Evolutionary conservation across 331 rosid genomes (phyloP).

Genomic region (Malus hybrid): DNA sequence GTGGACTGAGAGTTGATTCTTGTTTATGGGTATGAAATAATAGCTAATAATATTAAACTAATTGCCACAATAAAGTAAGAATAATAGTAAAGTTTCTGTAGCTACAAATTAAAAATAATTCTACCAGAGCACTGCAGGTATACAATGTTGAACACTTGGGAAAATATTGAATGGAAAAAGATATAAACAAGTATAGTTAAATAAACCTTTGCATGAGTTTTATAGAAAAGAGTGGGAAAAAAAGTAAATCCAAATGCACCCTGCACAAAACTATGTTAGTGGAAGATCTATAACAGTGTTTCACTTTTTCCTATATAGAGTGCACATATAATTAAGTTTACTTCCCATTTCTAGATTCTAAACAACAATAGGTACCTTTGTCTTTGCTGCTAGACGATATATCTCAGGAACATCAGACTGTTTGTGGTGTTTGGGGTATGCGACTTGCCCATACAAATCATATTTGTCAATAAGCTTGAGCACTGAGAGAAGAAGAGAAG

Average conservation of each 20-base stretch:
- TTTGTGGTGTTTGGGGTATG: conserved; percentile 97
- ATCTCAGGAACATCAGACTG: conserved; percentile 94
- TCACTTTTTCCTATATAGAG: too few relatives aligned
- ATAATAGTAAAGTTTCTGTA: neutral
- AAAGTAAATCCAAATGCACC: too few relatives aligned
- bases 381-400: conserved; percentile 95
- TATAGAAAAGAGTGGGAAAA: too few relatives aligned
- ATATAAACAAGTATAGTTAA: too few relatives aligned
- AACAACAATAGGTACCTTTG: conserved; percentile 51
- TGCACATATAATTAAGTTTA: too few relatives aligned
- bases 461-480: conserved; percentile 91
- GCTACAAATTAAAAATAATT: neutral
- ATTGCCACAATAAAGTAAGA: neutral
- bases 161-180: too few relatives aligned
- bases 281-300: too few relatives aligned
- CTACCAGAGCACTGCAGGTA: neutral
- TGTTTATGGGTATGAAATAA: neutral
- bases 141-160: neutral
- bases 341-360: too few relatives aligned
- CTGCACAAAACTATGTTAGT: too few relatives aligned
- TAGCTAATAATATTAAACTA: neutral
- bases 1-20: neutral
- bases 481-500: conserved; percentile 90
- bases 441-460: conserved; percentile 98
- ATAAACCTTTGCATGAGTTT: too few relatives aligned